Percentiles rank a stretch among this genome's conserved stretches.
Evolutionary conservation across 371 early-diverging fungal species (phyloP).

Genomic region (Nematocida homosporus): DNA sequence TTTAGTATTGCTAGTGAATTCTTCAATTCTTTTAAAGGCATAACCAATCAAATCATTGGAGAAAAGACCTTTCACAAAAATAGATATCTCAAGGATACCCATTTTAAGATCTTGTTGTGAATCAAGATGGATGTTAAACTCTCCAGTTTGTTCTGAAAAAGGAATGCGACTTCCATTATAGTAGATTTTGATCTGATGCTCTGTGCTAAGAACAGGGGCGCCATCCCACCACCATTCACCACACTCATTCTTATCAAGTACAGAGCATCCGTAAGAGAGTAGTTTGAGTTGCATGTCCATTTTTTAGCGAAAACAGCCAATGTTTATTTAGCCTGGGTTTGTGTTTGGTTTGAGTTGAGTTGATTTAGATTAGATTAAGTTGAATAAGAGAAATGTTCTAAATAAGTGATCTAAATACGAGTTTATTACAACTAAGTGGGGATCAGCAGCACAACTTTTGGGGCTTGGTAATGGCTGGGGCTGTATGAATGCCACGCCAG

Average conservation of each 20-base stretch:
- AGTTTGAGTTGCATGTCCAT: conserved; percentile 3
- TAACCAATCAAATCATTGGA: conserved; percentile 26
- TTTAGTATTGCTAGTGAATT: conserved; percentile 6
- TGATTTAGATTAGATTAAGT: too few relatives aligned
- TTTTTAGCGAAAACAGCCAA: too few relatives aligned
- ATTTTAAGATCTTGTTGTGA: conserved; percentile 25
- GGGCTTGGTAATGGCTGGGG: too few relatives aligned
- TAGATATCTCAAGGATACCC: conserved; percentile 46
- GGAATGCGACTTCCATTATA: conserved; percentile 30
- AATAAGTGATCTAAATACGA: too few relatives aligned
- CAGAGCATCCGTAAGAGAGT: not conserved
- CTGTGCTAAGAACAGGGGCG: conserved; percentile 34
- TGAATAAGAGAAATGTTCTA: too few relatives aligned
- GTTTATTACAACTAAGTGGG: too few relatives aligned
- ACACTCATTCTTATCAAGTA: not conserved
- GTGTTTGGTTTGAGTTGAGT: too few relatives aligned
- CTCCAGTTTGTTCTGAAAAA: conserved; percentile 1
- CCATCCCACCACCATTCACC: conserved; percentile 54
- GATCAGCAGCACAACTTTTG: too few relatives aligned
- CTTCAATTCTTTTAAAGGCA: conserved; percentile 33
- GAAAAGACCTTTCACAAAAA: conserved; percentile 15
- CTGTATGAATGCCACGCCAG: too few relatives aligned
- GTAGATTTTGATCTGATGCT: conserved; percentile 7
- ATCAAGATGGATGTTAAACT: conserved; percentile 11
- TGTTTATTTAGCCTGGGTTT: too few relatives aligned